These are phyloP conservation scores for Lyophyllum shimeji DNA, from an alignment of 768 basidiomycete species.

Conservation along the genomic window DNA sequence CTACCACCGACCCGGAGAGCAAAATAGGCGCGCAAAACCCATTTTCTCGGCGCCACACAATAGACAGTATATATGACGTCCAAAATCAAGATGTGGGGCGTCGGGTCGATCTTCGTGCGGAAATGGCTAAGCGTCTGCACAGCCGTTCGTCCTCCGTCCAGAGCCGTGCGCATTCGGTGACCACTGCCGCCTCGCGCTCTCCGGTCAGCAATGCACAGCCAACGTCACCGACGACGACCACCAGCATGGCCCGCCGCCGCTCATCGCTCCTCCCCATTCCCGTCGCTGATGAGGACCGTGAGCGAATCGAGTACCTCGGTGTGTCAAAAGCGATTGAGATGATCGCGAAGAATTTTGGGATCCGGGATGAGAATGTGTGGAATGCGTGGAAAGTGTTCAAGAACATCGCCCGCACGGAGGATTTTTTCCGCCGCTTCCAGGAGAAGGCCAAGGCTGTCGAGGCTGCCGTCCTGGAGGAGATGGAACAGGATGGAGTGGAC, in stretches of 20 bases:
- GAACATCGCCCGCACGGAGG: conserved; percentile 38
- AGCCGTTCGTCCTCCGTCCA: conserved; percentile 4
- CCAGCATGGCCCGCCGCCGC: background rate
- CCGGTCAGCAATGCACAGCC: background rate
- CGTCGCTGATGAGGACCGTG: conserved; percentile 19
- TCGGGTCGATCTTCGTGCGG: conserved; percentile 17
- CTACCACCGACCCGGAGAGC: background rate
- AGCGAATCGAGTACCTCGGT: conserved; percentile 21
- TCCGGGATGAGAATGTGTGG: conserved; percentile 38
- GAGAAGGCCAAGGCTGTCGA: conserved; percentile 30
- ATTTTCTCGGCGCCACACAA: conserved; percentile 10
- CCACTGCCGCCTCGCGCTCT: conserved; percentile 1
- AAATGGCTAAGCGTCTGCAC: conserved; percentile 11
- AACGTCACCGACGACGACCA: background rate
- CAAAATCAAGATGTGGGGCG: background rate
- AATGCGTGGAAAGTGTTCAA: conserved; percentile 32
- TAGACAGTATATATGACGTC: conserved; percentile 2
- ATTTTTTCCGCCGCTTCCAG: conserved; percentile 35
- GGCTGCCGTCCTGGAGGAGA: conserved; percentile 14
- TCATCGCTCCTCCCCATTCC: conserved; percentile 12
- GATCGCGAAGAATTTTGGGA: conserved; percentile 48
- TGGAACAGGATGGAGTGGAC: conserved; percentile 11
- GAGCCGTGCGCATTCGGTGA: background rate
- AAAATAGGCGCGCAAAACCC: background rate
- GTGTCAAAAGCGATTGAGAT: conserved; percentile 26